Base-by-base conservation (phyloP, 2,329 filamentous ascomycete species). In the Beauveria pseudobassiana region DNA sequence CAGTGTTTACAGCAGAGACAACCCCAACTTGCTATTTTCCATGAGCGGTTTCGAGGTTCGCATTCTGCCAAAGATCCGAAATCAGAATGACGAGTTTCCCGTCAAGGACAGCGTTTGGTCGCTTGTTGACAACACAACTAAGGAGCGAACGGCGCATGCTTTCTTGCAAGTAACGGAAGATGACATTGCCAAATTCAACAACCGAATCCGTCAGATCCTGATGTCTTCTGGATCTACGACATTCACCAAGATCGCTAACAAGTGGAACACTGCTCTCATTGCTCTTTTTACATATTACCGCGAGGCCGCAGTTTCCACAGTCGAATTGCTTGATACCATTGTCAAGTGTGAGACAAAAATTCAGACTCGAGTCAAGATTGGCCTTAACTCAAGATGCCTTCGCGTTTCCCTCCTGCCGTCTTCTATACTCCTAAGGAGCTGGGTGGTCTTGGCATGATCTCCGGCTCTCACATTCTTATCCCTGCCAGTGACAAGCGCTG, bases 301-400 rank as follows among this genome's bases (percentile, higher is more conserved):
- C 73, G 95, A 99, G 73, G 95, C 95, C 53, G 95, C 95, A 18
- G 93, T 98, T 1, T 96, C 93, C 1, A 99, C 96, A 0, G 91
- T 98, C 64, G 90, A 91, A 64, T 81, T 99, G 5, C 83, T 99
- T 3, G 95, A 99, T 72, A 97, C 93, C 0, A 99, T 99, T 68
- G 95, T 99, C 73, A 99, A 99, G 77, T 99, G 95, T 68, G 95
- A 99, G 76, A 99, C 96, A 16, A 99, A 99, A 81, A 99, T 99
- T 59, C 95, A 99, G 77, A 99, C 95, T 5, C 86, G 95, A 72
- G 95, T 99, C 69, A 99, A 99, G 83, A 99, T 99, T 69, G 95
- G 95, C 2, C 77, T 99, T 64, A 99, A 99, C 77, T 98, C 5
- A 99, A 99, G 80, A 99, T 99, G 95, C 95, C 95, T 59, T 97